Conservation (phyloP, 495 filamentous ascomycete species). For the Penicillium lividum region DNA sequence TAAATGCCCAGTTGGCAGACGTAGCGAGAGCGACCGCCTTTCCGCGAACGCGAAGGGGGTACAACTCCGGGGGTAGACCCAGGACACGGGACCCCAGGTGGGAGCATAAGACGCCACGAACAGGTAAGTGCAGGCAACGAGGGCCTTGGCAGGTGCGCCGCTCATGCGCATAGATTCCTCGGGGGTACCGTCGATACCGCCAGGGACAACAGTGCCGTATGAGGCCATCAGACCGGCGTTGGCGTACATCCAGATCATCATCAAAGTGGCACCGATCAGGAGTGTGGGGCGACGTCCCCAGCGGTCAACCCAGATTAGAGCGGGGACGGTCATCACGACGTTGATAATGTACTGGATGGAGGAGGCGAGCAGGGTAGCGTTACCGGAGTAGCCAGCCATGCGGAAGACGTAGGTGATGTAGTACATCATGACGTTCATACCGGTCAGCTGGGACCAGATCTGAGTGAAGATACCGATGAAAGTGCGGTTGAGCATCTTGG, state of each 20-base stretch:
- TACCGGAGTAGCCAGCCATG: constrained; percentile 39
- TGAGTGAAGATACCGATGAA: constrained; percentile 72
- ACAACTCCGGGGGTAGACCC: constrained; percentile 70
- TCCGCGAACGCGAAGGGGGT: constrained; percentile 61
- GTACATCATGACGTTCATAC: constrained; percentile 81
- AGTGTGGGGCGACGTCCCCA: constrained; percentile 66
- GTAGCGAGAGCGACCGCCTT: constrained; percentile 68
- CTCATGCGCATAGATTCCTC: constrained; percentile 40
- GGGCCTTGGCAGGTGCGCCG: constrained; percentile 49
- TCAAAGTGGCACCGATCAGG: constrained; percentile 63
- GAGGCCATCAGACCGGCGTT: constrained; percentile 65
- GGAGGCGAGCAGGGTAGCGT: constrained; percentile 54
- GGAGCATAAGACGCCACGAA: constrained; percentile 60
- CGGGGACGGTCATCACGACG: constrained; percentile 53
- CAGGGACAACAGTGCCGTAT: constrained; percentile 51
- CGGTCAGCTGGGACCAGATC: constrained; percentile 82
- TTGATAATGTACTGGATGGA: constrained; percentile 73
- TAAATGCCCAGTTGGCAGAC: constrained; percentile 74
- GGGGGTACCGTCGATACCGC: constrained; percentile 38
- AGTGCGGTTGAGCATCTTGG: constrained; percentile 71
- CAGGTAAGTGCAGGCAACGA: constrained; percentile 67
- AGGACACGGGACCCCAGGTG: constrained; percentile 64
- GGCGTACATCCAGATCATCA: constrained; percentile 67
- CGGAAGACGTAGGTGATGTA: constrained; percentile 42
- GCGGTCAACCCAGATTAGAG: constrained; percentile 57